Conservation (phyloP, 305 asterid species). For the Plantago rigida region DNA sequence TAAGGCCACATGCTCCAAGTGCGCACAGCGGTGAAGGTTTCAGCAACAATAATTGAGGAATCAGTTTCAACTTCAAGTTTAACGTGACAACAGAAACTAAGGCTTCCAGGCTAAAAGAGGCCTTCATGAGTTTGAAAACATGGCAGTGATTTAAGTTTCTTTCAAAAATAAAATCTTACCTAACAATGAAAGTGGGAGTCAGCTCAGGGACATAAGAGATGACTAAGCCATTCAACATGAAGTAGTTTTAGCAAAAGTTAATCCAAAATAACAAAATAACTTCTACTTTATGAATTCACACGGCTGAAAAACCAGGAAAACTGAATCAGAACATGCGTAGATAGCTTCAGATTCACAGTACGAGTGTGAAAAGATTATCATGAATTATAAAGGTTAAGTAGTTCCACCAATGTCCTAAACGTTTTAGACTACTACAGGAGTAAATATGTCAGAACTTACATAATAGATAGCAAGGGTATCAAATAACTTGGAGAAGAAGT, state of each 20-base stretch:
- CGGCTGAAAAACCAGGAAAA: slow-evolving; percentile 8
- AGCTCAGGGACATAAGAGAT: background rate
- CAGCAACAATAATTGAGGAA: too few species aligned
- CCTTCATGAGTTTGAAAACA: too few species aligned
- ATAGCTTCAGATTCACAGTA: slow-evolving; percentile 2
- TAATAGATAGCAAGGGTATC: slow-evolving; percentile 55
- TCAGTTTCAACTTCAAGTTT: too few species aligned
- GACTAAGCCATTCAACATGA: background rate
- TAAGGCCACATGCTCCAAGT: background rate
- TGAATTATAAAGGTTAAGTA: slow-evolving; percentile 10
- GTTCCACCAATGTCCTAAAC: slow-evolving; percentile 19
- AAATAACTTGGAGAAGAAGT: slow-evolving; percentile 70
- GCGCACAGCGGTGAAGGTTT: too few species aligned
- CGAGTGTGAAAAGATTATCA: slow-evolving; percentile 2
- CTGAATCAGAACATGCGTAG: slow-evolving; percentile 9
- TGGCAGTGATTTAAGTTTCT: too few species aligned
- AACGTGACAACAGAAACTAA: too few species aligned
- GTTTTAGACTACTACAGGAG: slow-evolving; percentile 13
- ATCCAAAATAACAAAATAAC: too few species aligned
- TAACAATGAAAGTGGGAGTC: background rate
- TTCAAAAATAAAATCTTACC: too few species aligned
- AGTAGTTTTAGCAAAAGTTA: background rate
- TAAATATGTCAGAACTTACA: slow-evolving; percentile 44
- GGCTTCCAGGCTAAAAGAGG: too few species aligned
- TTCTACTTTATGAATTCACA: background rate